These are phyloP conservation scores for Exophiala mesophila DNA, from an alignment of 2,329 filamentous ascomycete species.

Conservation along the genomic window DNA sequence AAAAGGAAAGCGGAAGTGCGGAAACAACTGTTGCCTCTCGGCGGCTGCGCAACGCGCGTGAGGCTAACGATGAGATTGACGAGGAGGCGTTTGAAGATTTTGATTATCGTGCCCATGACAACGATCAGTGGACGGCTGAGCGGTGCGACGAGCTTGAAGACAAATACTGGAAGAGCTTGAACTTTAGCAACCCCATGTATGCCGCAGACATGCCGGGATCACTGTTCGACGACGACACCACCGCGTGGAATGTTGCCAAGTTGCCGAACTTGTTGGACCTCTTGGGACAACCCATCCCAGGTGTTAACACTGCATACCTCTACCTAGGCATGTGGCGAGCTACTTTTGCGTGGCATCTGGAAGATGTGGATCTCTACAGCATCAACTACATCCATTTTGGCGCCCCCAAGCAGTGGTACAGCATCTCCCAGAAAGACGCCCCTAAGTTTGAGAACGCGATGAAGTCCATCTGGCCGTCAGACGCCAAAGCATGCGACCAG, in stretches of 20 bases:
- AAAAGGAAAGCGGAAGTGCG: conserved; percentile 54
- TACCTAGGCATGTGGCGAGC: conserved; percentile 99
- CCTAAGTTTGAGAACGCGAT: conserved; percentile 90
- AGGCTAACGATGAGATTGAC: conserved; percentile 73
- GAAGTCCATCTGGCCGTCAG: conserved; percentile 76
- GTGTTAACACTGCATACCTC: conserved; percentile 95
- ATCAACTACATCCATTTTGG: conserved; percentile 99
- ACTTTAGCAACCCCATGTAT: conserved; percentile 90
- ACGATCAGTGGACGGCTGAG: conserved; percentile 83
- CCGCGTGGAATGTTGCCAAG: conserved; percentile 90
- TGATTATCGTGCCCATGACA: conserved; percentile 77
- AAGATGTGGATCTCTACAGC: conserved; percentile 97
- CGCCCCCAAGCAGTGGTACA: conserved; percentile 99
- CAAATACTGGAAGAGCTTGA: conserved; percentile 95
- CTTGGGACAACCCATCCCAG: conserved; percentile 88
- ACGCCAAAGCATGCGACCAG: conserved; percentile 92
- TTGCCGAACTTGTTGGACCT: conserved; percentile 90
- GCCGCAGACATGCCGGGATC: conserved; percentile 95
- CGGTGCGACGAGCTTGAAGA: conserved; percentile 91
- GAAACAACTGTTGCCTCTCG: conserved; percentile 76
- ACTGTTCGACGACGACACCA: conserved; percentile 79
- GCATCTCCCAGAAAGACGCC: conserved; percentile 92
- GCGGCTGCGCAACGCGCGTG: conserved; percentile 75
- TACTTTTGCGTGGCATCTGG: conserved; percentile 97
- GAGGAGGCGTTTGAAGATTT: conserved; percentile 87